These are phyloP conservation scores for Ophiostoma novo-ulmi DNA, from an alignment of 2,329 filamentous ascomycete species.

Conservation along the genomic window DNA sequence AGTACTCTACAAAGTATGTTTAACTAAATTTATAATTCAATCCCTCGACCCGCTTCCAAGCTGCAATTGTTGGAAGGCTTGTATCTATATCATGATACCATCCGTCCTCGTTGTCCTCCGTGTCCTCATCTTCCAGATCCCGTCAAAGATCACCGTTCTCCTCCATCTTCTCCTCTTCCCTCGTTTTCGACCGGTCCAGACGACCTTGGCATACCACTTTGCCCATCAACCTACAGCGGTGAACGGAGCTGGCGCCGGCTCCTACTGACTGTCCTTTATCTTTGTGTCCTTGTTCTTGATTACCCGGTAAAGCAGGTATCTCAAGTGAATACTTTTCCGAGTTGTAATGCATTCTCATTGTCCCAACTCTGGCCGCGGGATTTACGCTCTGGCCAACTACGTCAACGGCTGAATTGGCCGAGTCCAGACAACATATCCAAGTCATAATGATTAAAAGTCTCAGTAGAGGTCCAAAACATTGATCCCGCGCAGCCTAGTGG, in stretches of 20 bases:
- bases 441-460: not conserved
- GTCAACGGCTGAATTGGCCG: constrained; percentile 1
- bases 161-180: not conserved
- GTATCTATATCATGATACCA: not conserved
- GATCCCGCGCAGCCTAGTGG: not conserved
- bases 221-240: constrained; percentile 16
- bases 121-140: not conserved
- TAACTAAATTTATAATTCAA: no score
- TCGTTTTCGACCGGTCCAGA: constrained; percentile 18
- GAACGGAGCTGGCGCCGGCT: constrained; percentile 17
- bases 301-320: not conserved
- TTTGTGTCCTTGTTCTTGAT: not conserved
- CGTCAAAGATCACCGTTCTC: not conserved
- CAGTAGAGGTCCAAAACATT: not conserved
- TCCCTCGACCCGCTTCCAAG: not conserved
- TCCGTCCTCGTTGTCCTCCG: not conserved
- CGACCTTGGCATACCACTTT: constrained; percentile 19
- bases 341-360: no score
- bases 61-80: not conserved
- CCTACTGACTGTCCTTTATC: not conserved
- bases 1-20: no score
- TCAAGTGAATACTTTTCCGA: no score
- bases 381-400: constrained; percentile 9
- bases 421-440: not conserved
- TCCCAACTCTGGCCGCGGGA: not conserved